Evolutionary conservation across 257 asterid genomes (phyloP).

Genomic region (Penstemon davidsonii): DNA sequence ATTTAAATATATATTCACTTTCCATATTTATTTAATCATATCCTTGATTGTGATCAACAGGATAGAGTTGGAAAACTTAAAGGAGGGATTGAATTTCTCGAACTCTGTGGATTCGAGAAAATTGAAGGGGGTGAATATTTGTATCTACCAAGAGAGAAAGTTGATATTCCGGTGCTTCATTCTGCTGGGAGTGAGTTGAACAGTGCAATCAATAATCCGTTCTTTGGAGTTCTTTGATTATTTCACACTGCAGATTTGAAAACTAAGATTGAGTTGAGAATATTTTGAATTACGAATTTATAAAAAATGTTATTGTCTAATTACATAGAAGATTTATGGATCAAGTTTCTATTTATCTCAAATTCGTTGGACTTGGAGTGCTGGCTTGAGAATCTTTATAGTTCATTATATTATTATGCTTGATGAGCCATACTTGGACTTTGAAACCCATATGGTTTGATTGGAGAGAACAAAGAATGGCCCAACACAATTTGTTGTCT

Average conservation of each 20-base stretch:
- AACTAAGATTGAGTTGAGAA: no score
- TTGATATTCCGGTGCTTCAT: constrained; percentile 76
- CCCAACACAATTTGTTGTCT: neutral
- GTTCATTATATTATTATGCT: neutral
- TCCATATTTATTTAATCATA: neutral
- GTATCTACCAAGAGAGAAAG: constrained; percentile 76
- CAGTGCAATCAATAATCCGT: constrained; percentile 88
- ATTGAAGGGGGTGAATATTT: constrained; percentile 83
- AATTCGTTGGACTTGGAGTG: no score
- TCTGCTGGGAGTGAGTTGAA: constrained; percentile 90
- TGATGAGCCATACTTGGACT: neutral
- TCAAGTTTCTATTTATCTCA: no score
- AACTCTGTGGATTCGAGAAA: constrained; percentile 92
- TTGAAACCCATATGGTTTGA: neutral
- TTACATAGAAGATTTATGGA: no score
- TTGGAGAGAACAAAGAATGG: neutral
- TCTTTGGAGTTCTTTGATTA: constrained; percentile 80
- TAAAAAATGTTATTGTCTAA: no score
- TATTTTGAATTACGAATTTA: no score
- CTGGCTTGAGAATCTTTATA: no score
- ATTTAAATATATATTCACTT: neutral
- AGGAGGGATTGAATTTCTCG: constrained; percentile 88
- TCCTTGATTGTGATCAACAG: constrained; percentile 42
- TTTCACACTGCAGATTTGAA: neutral
- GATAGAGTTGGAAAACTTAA: constrained; percentile 90